These are phyloP conservation scores for Penicillium digitatum DNA, from an alignment of 2,329 filamentous ascomycete genomes.

Conservation along the genomic window DNA sequence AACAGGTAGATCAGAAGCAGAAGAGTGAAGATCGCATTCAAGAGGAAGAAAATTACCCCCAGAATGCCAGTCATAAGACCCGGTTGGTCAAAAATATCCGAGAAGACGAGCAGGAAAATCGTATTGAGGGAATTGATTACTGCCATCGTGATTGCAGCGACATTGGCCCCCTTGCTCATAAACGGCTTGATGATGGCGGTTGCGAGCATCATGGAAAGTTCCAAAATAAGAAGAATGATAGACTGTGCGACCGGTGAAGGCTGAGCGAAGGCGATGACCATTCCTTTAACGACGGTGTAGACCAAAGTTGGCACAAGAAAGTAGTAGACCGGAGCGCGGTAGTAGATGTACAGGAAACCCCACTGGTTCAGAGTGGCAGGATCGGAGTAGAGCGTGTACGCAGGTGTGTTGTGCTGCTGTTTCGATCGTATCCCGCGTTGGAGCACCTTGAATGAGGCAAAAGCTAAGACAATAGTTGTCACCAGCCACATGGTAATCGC, in stretches of 20 bases:
- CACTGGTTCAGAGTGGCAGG: slow-evolving; percentile 90
- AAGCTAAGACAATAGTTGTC: slow-evolving; percentile 70
- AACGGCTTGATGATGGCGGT: slow-evolving; percentile 79
- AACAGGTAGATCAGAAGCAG: slow-evolving; percentile 79
- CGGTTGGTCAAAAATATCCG: slow-evolving; percentile 77
- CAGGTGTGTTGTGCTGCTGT: slow-evolving; percentile 86
- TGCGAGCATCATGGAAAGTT: slow-evolving; percentile 72
- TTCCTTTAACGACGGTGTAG: slow-evolving; percentile 77
- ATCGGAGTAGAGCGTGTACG: slow-evolving; percentile 94
- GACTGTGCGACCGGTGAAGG: slow-evolving; percentile 67
- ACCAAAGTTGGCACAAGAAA: slow-evolving; percentile 76
- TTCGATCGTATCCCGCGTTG: slow-evolving; percentile 82
- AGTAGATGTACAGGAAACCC: slow-evolving; percentile 96
- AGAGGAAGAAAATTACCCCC: slow-evolving; percentile 81
- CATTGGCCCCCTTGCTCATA: slow-evolving; percentile 98
- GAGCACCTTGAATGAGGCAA: slow-evolving; percentile 86
- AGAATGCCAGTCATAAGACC: slow-evolving; percentile 79
- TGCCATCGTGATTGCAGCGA: slow-evolving; percentile 88
- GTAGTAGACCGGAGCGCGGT: slow-evolving; percentile 91
- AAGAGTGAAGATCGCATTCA: slow-evolving; percentile 78
- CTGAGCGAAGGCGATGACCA: slow-evolving; percentile 82
- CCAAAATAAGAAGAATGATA: slow-evolving; percentile 77
- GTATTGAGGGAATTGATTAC: slow-evolving; percentile 86
- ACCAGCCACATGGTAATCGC: slow-evolving; percentile 85
- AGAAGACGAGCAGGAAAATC: slow-evolving; percentile 85